Percentiles rank a stretch among this genome's conserved stretches.
Conservation (phyloP, 306 rosid genomes). For the Acacia melanoxylon region DNA sequence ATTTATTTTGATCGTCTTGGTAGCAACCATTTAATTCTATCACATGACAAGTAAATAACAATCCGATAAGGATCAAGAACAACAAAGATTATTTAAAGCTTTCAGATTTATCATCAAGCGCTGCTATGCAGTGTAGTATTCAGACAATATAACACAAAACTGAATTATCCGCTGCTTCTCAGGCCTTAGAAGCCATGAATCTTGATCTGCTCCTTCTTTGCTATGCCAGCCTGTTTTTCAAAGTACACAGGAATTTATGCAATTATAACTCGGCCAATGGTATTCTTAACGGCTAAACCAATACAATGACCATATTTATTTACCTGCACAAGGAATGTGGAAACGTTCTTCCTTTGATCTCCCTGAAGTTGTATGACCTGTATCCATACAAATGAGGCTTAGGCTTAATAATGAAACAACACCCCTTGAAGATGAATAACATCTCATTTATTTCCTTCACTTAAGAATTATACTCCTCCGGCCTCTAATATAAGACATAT, state of each 20-base stretch:
- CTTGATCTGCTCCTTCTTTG: slow-evolving; percentile 65
- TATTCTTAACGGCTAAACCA: slow-evolving; percentile 1
- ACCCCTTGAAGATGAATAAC: neutral
- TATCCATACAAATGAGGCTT: slow-evolving; percentile 18
- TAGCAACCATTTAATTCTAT: slow-evolving; percentile 37
- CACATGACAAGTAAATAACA: slow-evolving; percentile 31
- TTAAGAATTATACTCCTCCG: neutral
- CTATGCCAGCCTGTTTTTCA: slow-evolving; percentile 54
- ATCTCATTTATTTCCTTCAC: neutral
- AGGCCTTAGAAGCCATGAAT: slow-evolving; percentile 54
- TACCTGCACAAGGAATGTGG: slow-evolving; percentile 66
- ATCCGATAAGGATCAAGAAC: slow-evolving; percentile 1
- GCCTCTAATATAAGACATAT: too few relatives aligned
- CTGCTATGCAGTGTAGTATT: slow-evolving; percentile 25
- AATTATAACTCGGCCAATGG: neutral
- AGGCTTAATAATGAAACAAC: neutral
- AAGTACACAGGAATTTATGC: slow-evolving; percentile 5
- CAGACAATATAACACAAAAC: slow-evolving; percentile 29
- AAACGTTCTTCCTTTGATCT: slow-evolving; percentile 61
- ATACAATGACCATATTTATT: neutral
- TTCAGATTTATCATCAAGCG: slow-evolving; percentile 33
- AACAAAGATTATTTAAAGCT: slow-evolving; percentile 11
- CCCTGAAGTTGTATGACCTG: slow-evolving; percentile 72
- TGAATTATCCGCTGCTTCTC: slow-evolving; percentile 4
- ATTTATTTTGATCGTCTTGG: slow-evolving; percentile 33